phyloP scores from a whole-genome alignment of 495 filamentous ascomycete genomes.

The Cairneyella variabilis region DNA sequence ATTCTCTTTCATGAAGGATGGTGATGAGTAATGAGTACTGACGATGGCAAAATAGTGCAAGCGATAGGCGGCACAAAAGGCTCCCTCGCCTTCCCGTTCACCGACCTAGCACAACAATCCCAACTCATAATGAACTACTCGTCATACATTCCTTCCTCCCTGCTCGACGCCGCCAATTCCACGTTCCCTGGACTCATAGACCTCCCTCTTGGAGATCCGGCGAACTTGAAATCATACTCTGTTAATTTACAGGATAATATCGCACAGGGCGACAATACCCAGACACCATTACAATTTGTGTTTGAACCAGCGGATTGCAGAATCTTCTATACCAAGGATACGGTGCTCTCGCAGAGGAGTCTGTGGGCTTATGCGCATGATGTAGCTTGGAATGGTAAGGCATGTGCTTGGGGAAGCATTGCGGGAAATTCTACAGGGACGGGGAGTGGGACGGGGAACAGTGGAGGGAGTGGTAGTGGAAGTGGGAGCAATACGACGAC shows the following conservation, averaged over 20 bases:
- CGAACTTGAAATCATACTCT: constrained; percentile 28
- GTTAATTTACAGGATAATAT: constrained; percentile 39
- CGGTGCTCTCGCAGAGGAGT: constrained; percentile 33
- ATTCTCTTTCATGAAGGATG: background rate
- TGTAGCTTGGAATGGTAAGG: constrained; percentile 10
- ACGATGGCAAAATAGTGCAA: constrained; percentile 29
- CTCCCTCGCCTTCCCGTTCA: background rate
- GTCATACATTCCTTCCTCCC: constrained; percentile 20
- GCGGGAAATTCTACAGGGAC: no score
- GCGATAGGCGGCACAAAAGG: constrained; percentile 14
- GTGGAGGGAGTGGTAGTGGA: no score
- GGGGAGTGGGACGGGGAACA: no score
- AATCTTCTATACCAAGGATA: constrained; percentile 47
- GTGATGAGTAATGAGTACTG: background rate
- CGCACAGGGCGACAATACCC: constrained; percentile 22
- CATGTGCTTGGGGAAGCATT: constrained; percentile 16
- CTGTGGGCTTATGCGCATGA: constrained; percentile 39
- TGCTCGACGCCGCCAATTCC: constrained; percentile 15
- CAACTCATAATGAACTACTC: background rate
- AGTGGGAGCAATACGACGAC: no score
- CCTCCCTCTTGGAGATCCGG: constrained; percentile 4
- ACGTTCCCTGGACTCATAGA: constrained; percentile 20
- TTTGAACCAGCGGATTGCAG: constrained; percentile 50
- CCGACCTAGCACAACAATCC: background rate
- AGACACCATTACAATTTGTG: constrained; percentile 46